phyloP scores from a whole-genome alignment of 2,329 filamentous ascomycete species.

The Pseudogymnoascus sp. region DNA sequence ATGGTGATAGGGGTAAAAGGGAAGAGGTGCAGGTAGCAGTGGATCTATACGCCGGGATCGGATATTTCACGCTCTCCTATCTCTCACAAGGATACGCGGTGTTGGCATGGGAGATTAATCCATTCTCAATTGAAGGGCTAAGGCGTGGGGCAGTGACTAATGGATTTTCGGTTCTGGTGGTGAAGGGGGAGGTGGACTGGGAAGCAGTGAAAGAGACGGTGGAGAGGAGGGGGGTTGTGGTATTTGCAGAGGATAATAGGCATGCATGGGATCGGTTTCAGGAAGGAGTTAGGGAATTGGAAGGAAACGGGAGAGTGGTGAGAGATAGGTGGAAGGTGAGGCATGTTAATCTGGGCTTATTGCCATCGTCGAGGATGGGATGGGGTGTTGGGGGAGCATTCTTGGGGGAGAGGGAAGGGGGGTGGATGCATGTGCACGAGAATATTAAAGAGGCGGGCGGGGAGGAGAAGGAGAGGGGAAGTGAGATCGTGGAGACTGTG shows the following conservation, averaged over 20 bases:
- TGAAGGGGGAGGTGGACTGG: slow-evolving; percentile 36
- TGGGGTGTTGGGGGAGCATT: slow-evolving; percentile 47
- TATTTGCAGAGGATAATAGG: slow-evolving; percentile 63
- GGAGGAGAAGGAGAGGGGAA: slow-evolving; percentile 20
- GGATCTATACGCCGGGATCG: slow-evolving; percentile 87
- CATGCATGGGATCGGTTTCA: slow-evolving; percentile 30
- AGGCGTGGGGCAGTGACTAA: slow-evolving; percentile 65
- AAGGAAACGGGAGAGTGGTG: slow-evolving; percentile 19
- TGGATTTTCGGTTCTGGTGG: slow-evolving; percentile 53
- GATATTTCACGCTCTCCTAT: slow-evolving; percentile 88
- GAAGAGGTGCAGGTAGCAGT: slow-evolving; percentile 41
- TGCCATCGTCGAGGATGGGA: slow-evolving; percentile 48
- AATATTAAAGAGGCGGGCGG: slow-evolving; percentile 47
- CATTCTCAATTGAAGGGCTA: slow-evolving; percentile 78
- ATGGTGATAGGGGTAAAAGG: not conserved
- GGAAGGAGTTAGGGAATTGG: not conserved
- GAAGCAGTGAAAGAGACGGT: slow-evolving; percentile 28
- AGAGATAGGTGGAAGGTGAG: slow-evolving; percentile 28
- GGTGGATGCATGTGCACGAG: slow-evolving; percentile 59
- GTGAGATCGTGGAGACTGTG: slow-evolving; percentile 13
- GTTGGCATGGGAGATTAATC: slow-evolving; percentile 84
- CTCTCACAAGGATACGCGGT: slow-evolving; percentile 61
- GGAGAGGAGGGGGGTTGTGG: slow-evolving; percentile 48
- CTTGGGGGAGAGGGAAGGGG: slow-evolving; percentile 28
- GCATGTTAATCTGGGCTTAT: slow-evolving; percentile 58